A percentile compares a stretch with the other conserved stretches of the same genome.
Evolutionary conservation across 2,329 filamentous ascomycete species (phyloP).

Genomic region (Pseudocercospora cruenta): DNA sequence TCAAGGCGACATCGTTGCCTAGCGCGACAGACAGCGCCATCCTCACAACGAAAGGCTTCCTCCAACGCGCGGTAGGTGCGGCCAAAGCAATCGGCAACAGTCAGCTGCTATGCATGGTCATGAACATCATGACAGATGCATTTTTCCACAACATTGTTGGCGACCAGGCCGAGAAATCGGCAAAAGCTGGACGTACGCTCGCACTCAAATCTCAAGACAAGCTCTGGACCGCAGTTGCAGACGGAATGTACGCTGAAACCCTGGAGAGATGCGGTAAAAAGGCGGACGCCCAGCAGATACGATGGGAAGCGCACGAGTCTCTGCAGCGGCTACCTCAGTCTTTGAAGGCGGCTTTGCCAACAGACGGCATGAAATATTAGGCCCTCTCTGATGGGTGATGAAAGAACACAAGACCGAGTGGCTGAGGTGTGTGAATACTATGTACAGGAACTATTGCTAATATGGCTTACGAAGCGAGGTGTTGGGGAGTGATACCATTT

Average conservation of each 20-base stretch:
- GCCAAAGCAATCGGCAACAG: constrained; percentile 73
- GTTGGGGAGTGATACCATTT: not conserved
- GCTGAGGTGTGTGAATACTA: constrained; percentile 5
- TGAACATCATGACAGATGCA: constrained; percentile 81
- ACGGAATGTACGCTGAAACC: constrained; percentile 76
- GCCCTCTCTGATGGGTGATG: not conserved
- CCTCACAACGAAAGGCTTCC: constrained; percentile 75
- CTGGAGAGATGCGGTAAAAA: constrained; percentile 68
- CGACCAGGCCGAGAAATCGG: constrained; percentile 56
- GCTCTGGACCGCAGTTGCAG: constrained; percentile 65
- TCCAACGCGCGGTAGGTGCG: constrained; percentile 71
- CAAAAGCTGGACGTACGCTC: constrained; percentile 53
- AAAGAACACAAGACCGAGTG: not conserved
- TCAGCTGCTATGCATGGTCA: constrained; percentile 78
- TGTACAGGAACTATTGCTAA: constrained; percentile 3
- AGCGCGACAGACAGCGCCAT: constrained; percentile 62
- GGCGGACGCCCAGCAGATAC: constrained; percentile 34
- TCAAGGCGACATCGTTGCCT: constrained; percentile 60
- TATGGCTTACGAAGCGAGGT: constrained; percentile 3
- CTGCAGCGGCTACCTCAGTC: constrained; percentile 29
- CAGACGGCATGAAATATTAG: not conserved
- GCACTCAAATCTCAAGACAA: constrained; percentile 55
- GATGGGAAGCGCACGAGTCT: constrained; percentile 26
- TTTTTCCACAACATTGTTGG: constrained; percentile 84
- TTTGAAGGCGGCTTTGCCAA: constrained; percentile 21